A percentile compares a stretch with the other conserved stretches of the same genome.
Evolutionary conservation across 495 filamentous ascomycete species (phyloP).

Genomic region (Aspergillus bertholletiae): DNA sequence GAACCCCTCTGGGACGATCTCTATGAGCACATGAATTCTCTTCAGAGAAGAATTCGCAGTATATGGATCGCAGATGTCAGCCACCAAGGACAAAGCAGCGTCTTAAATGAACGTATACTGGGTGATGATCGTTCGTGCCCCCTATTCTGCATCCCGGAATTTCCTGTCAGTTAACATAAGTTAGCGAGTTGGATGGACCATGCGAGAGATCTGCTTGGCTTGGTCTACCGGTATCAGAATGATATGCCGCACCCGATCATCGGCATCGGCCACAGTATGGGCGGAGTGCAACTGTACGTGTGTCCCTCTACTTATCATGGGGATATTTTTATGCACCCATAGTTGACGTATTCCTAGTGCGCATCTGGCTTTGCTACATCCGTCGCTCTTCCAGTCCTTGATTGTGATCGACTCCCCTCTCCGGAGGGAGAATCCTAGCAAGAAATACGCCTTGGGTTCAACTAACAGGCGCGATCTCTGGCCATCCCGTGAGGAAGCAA

Average conservation of each 20-base stretch:
- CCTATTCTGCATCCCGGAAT: no score
- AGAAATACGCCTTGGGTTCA: no score
- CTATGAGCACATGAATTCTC: constrained; percentile 30
- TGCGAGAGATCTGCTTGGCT: constrained; percentile 68
- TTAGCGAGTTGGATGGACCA: constrained; percentile 71
- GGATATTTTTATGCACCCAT: no score
- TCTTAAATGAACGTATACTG: constrained; percentile 60
- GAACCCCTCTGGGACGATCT: constrained; percentile 75
- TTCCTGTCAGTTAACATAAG: no score
- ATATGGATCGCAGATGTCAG: constrained; percentile 76
- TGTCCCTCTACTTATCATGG: no score
- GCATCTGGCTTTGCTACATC: no score
- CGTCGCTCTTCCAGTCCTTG: no score
- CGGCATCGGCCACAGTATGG: constrained; percentile 78
- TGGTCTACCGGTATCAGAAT: constrained; percentile 69
- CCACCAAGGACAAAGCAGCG: constrained; percentile 62
- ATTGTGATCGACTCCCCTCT: no score
- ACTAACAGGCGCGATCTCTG: no score
- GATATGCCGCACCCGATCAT: constrained; percentile 72
- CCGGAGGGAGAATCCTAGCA: no score
- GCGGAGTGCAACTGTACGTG: constrained; percentile 58
- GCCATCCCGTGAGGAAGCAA: no score
- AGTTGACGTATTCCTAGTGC: no score
- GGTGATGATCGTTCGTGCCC: constrained; percentile 62
- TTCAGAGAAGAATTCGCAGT: constrained; percentile 52